phyloP scores from a whole-genome alignment of 345 rosid genomes.

The Luvunga scandens region DNA sequence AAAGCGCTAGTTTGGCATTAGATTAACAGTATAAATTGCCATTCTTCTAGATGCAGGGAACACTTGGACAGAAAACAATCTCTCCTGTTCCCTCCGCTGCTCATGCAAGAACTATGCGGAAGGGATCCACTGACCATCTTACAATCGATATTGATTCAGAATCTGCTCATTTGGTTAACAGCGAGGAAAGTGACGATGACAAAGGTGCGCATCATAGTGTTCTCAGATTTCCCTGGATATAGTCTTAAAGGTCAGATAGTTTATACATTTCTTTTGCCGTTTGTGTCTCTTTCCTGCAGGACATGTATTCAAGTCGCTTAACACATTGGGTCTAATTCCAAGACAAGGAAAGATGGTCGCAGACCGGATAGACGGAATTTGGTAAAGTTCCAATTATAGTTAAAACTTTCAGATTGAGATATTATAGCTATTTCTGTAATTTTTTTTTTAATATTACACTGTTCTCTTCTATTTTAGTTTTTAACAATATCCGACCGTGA shows the following conservation, averaged over 20 bases:
- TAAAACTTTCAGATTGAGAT: background rate
- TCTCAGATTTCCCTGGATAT: slow-evolving; percentile 1
- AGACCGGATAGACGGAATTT: slow-evolving; percentile 85
- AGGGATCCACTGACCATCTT: slow-evolving; percentile 91
- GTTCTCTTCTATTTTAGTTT: background rate
- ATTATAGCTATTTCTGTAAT: background rate
- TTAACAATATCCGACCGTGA: background rate
- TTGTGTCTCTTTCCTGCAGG: slow-evolving; percentile 37
- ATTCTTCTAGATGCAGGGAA: slow-evolving; percentile 37
- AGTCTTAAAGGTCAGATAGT: background rate
- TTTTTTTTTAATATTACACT: background rate
- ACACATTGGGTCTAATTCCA: slow-evolving; percentile 81
- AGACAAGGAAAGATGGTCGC: slow-evolving; percentile 84
- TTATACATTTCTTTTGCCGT: background rate
- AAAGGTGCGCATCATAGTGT: slow-evolving; percentile 52
- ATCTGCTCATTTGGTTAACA: slow-evolving; percentile 52
- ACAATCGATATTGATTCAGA: slow-evolving; percentile 70
- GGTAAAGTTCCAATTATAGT: slow-evolving; percentile 41
- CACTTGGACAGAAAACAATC: slow-evolving; percentile 44
- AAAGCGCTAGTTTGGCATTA: background rate
- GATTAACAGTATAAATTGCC: background rate
- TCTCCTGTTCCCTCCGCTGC: slow-evolving; percentile 73
- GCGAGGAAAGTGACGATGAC: slow-evolving; percentile 66
- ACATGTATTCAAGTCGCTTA: slow-evolving; percentile 81
- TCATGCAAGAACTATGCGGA: slow-evolving; percentile 68